phyloP scores from a whole-genome alignment of 768 basidiomycete genomes.

The Rhodotorula paludigena region DNA sequence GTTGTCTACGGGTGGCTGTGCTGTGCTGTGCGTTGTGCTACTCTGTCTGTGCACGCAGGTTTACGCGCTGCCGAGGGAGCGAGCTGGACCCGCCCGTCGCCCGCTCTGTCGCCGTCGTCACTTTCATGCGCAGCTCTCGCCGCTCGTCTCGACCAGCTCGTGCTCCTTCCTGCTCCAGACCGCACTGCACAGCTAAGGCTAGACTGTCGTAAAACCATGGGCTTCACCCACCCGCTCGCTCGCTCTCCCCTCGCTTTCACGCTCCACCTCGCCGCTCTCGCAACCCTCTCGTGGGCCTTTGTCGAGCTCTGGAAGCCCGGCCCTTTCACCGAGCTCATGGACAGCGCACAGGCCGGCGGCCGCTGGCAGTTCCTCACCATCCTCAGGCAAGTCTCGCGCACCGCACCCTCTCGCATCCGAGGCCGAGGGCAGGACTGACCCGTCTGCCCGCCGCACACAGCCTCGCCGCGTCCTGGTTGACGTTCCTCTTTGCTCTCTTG shows the following conservation, averaged over 20 bases:
- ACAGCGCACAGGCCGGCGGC: constrained; percentile 4
- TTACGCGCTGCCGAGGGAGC: too few species aligned
- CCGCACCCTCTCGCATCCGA: neutral
- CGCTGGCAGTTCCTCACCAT: constrained; percentile 33
- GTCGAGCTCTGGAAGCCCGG: constrained; percentile 10
- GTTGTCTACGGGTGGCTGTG: neutral
- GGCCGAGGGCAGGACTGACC: neutral
- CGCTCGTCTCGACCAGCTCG: neutral
- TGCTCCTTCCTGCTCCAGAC: neutral
- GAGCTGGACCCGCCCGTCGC: too few species aligned
- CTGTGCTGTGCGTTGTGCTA: neutral
- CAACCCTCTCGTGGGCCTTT: constrained; percentile 15
- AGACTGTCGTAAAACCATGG: neutral
- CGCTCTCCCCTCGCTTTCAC: constrained; percentile 5
- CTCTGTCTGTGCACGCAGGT: too few species aligned
- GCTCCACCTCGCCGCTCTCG: constrained; percentile 23
- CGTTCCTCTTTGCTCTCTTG: constrained; percentile 29
- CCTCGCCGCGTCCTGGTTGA: constrained; percentile 22
- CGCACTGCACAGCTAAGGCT: neutral
- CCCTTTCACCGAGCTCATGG: constrained; percentile 25
- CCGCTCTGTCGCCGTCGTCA: too few species aligned
- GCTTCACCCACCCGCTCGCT: neutral
- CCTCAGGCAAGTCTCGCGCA: constrained; percentile 12
- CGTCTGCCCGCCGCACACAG: neutral
- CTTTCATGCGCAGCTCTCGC: too few species aligned